phyloP scores from a whole-genome alignment of 225 moss, liverwort and hornwort species.

The Physcomitrellopsis africana region DNA sequence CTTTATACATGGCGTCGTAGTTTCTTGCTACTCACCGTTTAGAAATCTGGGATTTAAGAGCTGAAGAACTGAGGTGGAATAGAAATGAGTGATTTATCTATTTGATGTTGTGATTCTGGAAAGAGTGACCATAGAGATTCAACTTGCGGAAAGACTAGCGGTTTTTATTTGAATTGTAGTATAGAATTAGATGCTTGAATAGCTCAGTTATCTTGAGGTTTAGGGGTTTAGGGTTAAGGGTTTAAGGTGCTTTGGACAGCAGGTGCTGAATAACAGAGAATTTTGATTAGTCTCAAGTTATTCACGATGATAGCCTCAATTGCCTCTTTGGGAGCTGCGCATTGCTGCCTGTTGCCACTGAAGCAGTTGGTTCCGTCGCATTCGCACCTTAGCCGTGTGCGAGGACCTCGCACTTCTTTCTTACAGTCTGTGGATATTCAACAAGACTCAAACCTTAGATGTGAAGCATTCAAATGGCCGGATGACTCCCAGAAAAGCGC shows the following conservation, averaged over 20 bases:
- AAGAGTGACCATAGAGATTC: background rate
- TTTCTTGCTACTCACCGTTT: background rate
- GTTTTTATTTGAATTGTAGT: background rate
- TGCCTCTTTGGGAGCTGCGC: slow-evolving; percentile 32
- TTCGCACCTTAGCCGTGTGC: slow-evolving; percentile 29
- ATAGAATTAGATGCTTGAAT: background rate
- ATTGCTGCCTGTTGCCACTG: slow-evolving; percentile 32
- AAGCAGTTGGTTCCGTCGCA: slow-evolving; percentile 39
- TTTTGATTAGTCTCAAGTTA: background rate
- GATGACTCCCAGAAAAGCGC: background rate
- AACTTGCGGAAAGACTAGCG: background rate
- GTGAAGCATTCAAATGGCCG: slow-evolving; percentile 16
- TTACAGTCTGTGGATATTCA: slow-evolving; percentile 26
- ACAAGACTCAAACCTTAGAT: slow-evolving; percentile 10
- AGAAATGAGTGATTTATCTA: slow-evolving; percentile 5
- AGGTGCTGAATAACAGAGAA: background rate
- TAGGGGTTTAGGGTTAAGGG: slow-evolving; percentile 28
- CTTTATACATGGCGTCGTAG: background rate
- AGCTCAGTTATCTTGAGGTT: background rate
- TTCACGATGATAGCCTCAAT: slow-evolving; percentile 39
- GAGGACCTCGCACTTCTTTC: slow-evolving; percentile 12
- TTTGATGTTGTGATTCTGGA: slow-evolving; percentile 18
- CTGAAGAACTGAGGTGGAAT: background rate
- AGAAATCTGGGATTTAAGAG: slow-evolving; percentile 20
- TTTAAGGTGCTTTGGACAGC: slow-evolving; percentile 1